These are phyloP conservation scores for Hibiscus tridactylites DNA, from an alignment of 345 rosid genomes.

Conservation along the genomic window DNA sequence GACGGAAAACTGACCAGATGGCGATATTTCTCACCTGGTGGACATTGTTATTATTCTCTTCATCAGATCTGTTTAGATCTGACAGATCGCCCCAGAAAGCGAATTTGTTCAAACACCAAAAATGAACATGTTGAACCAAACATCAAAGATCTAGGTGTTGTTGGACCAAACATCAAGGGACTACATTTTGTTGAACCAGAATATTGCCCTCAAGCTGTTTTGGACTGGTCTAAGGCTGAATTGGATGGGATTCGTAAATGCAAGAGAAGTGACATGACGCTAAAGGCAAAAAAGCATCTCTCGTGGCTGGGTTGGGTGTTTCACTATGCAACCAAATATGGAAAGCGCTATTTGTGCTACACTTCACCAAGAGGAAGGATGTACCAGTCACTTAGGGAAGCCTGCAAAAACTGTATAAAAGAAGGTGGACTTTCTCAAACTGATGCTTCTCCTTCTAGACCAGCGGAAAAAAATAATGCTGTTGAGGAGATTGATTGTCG, in stretches of 20 bases:
- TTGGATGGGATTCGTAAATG: background rate
- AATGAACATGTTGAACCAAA: constrained; percentile 5
- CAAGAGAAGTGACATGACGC: constrained; percentile 9
- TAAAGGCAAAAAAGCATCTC: constrained; percentile 42
- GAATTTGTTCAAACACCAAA: background rate
- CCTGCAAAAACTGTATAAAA: constrained; percentile 29
- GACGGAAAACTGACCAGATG: constrained; percentile 17
- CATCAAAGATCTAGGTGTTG: constrained; percentile 4
- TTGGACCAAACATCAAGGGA: constrained; percentile 8
- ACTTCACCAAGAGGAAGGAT: constrained; percentile 31
- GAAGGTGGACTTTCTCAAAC: constrained; percentile 9
- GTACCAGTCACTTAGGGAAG: constrained; percentile 33
- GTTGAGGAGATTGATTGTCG: constrained; percentile 8
- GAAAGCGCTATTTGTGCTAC: constrained; percentile 20
- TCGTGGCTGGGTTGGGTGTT: constrained; percentile 42
- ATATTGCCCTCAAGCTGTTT: constrained; percentile 41
- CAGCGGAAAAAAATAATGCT: background rate
- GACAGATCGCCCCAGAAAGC: background rate
- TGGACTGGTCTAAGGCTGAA: constrained; percentile 25
- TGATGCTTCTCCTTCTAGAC: constrained; percentile 5
- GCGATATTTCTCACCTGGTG: constrained; percentile 59
- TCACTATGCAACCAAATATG: background rate
- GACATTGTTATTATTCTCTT: constrained; percentile 48
- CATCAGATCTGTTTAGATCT: constrained; percentile 34
- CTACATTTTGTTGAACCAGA: constrained; percentile 18